Conservation (phyloP, 768 basidiomycete species). For the Amanita phalloides region DNA sequence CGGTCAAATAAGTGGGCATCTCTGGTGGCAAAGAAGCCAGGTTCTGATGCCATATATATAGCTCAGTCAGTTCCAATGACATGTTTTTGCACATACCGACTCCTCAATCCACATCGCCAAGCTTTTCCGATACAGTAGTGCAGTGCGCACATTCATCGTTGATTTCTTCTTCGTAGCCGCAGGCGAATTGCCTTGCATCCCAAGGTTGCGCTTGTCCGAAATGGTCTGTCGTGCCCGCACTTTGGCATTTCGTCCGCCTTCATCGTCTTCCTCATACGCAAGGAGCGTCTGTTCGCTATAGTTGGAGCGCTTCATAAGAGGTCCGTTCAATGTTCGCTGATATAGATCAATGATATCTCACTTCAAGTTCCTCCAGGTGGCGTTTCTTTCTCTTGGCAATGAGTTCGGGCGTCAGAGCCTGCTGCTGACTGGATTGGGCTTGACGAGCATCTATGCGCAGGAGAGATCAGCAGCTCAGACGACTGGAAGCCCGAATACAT, state of each 20-base stretch:
- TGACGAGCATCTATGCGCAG: slow-evolving; percentile 34
- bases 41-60: slow-evolving; percentile 28
- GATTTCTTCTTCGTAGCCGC: slow-evolving; percentile 66
- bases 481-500: slow-evolving; percentile 11
- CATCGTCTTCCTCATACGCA: slow-evolving; percentile 33
- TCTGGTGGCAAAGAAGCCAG: slow-evolving; percentile 40
- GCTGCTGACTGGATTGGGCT: slow-evolving; percentile 29
- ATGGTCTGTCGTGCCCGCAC: slow-evolving; percentile 70
- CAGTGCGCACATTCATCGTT: slow-evolving; percentile 69
- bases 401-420: slow-evolving; percentile 47
- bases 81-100: slow-evolving; percentile 41
- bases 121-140: slow-evolving; percentile 76
- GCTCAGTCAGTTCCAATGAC: background rate
- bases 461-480: slow-evolving; percentile 1
- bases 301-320: slow-evolving; percentile 54
- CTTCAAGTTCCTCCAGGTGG: slow-evolving; percentile 83
- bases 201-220: slow-evolving; percentile 61
- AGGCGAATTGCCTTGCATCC: slow-evolving; percentile 34
- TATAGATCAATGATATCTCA: slow-evolving; percentile 15
- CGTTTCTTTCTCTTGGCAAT: slow-evolving; percentile 67
- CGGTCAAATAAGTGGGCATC: slow-evolving; percentile 64
- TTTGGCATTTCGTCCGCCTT: slow-evolving; percentile 38
- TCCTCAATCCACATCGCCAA: slow-evolving; percentile 66
- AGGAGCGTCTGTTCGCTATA: slow-evolving; percentile 51
- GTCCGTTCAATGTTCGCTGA: slow-evolving; percentile 5